Percentiles rank a stretch among this genome's conserved stretches.
Conservation (phyloP, 495 filamentous ascomycete genomes). For the Recurvomyces mirabilis region DNA sequence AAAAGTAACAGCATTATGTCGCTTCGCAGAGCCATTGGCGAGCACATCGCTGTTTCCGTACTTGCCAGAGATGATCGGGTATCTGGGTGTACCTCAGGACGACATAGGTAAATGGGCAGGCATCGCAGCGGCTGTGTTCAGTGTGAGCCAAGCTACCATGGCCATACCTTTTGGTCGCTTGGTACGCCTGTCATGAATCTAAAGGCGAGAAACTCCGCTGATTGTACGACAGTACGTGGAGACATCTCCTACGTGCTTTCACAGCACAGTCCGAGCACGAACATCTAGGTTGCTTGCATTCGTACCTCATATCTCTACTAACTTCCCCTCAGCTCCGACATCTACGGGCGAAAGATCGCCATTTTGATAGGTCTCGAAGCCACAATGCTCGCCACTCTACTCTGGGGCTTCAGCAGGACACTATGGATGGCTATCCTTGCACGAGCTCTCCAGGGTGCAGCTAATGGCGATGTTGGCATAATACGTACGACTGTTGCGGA, state of each 20-base stretch:
- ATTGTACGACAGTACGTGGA: too few species aligned
- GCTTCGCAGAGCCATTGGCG: slow-evolving; percentile 79
- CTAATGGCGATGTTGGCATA: slow-evolving; percentile 59
- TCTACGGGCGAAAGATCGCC: slow-evolving; percentile 42
- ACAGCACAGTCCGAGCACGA: too few species aligned
- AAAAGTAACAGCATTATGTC: slow-evolving; percentile 57
- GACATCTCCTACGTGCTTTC: too few species aligned
- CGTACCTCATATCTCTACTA: too few species aligned
- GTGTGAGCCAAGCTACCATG: slow-evolving; percentile 57
- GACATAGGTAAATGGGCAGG: slow-evolving; percentile 71
- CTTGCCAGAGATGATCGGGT: slow-evolving; percentile 78
- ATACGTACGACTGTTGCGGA: slow-evolving; percentile 61
- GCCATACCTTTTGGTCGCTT: slow-evolving; percentile 70
- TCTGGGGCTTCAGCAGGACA: slow-evolving; percentile 68
- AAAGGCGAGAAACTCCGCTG: too few species aligned
- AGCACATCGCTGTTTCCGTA: slow-evolving; percentile 83
- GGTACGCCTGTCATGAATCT: too few species aligned
- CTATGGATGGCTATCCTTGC: slow-evolving; percentile 60
- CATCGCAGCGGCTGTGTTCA: slow-evolving; percentile 61
- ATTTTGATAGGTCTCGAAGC: slow-evolving; percentile 59
- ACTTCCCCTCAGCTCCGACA: too few species aligned
- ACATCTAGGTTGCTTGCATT: too few species aligned
- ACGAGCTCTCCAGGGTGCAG: slow-evolving; percentile 54
- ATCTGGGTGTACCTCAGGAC: slow-evolving; percentile 58
- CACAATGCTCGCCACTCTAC: slow-evolving; percentile 60